Base-by-base conservation (phyloP, 176 grass and related monocot genomes). In the Aegilops umbellulata region DNA sequence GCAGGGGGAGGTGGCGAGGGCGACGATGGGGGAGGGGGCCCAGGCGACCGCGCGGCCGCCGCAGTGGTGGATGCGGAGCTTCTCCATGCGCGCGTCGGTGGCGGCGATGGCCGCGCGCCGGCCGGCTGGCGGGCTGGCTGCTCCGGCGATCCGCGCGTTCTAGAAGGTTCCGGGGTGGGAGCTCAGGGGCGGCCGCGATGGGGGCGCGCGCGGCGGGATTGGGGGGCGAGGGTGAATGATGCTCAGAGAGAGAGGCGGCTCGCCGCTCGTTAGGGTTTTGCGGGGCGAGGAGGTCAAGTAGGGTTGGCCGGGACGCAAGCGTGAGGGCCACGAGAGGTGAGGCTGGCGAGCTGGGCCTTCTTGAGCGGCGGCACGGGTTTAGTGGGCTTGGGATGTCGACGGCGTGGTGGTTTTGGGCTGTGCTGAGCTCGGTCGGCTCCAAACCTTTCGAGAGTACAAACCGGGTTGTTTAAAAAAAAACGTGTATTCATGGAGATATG, bases 11-110 rank as follows among this genome's bases (percentile, higher is more conserved):
- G 94, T 70, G 35, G 90, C 94, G 3, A 99, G 88, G 7, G 94
- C 97, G 5, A 94, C 75, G 38, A 96, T 69, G 3, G 92, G 84
- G 15, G 97, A 95, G 1, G 97, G 97, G 9, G 82, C 83, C 97
- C 97, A 99, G 6, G 92, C 80, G 62, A 96, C 83, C 15, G 83
- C 83, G 53, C 67, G 83, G 81, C 78, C 87, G 81, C 62, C 73
- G 82, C 80, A 91, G 88, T 80, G 68, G 74, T 86, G 88, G 63
- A 99, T 71, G 65, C 91, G 88, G 35, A 92, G 90, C 94, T 94
- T 96, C 67, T 99, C 94, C 97, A 97, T 99, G 49, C 44, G 46
- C 7, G 46, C 7, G 49, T 53, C 17, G 17, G 55, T 58, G 58
- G 25, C 46, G 25, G 8, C 74, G 47, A 0, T 26, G 61, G 10